phyloP scores from a whole-genome alignment of 441 rosid species.

The Erodium texanum region DNA sequence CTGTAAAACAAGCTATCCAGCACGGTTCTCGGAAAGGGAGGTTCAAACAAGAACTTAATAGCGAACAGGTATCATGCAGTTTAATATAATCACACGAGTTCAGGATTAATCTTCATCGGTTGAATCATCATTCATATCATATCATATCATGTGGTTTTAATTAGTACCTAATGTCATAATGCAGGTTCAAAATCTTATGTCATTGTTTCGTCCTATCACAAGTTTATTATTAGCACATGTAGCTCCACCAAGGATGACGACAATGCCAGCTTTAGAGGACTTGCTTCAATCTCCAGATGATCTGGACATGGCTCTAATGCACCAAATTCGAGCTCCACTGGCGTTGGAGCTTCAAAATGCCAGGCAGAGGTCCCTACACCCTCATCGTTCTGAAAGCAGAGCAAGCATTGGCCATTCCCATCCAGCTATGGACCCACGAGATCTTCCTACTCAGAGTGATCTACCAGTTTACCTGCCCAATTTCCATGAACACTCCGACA shows the following conservation, averaged over 20 bases:
- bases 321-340: slow-evolving; percentile 10
- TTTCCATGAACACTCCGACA: slow-evolving; percentile 19
- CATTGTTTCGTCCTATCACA: slow-evolving; percentile 34
- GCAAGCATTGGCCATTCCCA: slow-evolving; percentile 13
- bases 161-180: slow-evolving; percentile 9
- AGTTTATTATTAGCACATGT: slow-evolving; percentile 19
- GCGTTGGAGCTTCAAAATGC: slow-evolving; percentile 15
- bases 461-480: slow-evolving; percentile 21
- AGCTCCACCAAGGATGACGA: slow-evolving; percentile 23
- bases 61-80: slow-evolving; percentile 33
- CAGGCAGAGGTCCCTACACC: slow-evolving; percentile 17
- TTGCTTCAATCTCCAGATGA: slow-evolving; percentile 16
- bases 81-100: background rate
- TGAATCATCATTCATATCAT: background rate
- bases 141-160: background rate
- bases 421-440: slow-evolving; percentile 24
- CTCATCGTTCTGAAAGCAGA: background rate
- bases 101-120: background rate
- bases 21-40: slow-evolving; percentile 36
- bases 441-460: slow-evolving; percentile 20
- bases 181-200: slow-evolving; percentile 36
- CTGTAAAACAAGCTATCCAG: slow-evolving; percentile 35
- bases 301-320: slow-evolving; percentile 12
- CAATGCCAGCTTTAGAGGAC: slow-evolving; percentile 13
- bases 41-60: slow-evolving; percentile 40